Conservation (phyloP, 768 basidiomycete genomes). For the Mycena maculata region DNA sequence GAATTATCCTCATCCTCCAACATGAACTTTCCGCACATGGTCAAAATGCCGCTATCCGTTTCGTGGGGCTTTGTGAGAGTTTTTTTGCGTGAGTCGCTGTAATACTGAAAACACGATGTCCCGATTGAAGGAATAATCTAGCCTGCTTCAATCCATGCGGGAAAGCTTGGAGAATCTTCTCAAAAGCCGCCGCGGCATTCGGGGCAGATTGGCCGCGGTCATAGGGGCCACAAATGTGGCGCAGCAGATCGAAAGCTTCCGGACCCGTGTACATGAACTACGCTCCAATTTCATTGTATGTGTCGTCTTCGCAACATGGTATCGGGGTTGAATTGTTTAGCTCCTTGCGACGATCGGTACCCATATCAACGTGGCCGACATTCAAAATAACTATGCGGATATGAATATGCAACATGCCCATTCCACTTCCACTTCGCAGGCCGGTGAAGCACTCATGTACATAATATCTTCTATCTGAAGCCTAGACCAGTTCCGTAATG, state of each 20-base stretch:
- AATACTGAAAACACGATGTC: too few relatives aligned
- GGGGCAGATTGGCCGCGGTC: neutral
- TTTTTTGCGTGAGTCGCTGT: neutral
- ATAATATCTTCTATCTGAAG: too few relatives aligned
- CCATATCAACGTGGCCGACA: neutral
- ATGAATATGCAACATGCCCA: too few relatives aligned
- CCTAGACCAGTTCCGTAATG: neutral
- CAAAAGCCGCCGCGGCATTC: neutral
- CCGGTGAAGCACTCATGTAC: neutral
- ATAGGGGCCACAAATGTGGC: neutral
- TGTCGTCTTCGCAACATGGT: neutral
- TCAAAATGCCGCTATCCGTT: neutral
- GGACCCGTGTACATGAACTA: neutral
- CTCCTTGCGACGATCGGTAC: conserved; percentile 3
- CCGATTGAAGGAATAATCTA: neutral
- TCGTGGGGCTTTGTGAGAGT: neutral
- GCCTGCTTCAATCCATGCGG: neutral
- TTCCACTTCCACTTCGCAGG: too few relatives aligned
- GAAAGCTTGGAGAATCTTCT: neutral
- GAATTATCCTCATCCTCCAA: neutral
- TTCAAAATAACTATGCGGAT: neutral
- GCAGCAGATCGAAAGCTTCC: neutral
- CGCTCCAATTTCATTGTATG: conserved; percentile 7
- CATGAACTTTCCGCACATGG: neutral
- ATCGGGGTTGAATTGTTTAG: neutral